Percentiles rank a stretch among this genome's conserved stretches.
Evolutionary conservation across 1,284 basidiomycete genomes (phyloP).

Genomic region (Sparassis latifolia): DNA sequence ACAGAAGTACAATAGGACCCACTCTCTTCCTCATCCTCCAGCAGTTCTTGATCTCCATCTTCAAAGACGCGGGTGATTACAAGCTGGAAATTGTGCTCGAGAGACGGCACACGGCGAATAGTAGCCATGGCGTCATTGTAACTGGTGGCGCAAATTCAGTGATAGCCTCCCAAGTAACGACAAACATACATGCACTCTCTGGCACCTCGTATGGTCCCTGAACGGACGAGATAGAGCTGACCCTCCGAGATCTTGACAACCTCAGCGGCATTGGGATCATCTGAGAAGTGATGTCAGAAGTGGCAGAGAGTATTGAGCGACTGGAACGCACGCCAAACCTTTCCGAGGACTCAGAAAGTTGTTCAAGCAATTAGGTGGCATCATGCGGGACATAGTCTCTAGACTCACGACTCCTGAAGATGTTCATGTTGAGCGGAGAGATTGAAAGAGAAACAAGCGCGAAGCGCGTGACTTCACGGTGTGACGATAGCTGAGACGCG

Average conservation of each 20-base stretch:
- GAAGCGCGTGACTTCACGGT: conserved; percentile 14
- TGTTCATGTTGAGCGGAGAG: conserved; percentile 47
- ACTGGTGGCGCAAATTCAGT: conserved; percentile 33
- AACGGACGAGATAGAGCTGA: conserved; percentile 86
- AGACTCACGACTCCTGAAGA: conserved; percentile 76
- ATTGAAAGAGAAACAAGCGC: conserved; percentile 4
- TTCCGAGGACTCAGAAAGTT: conserved; percentile 66
- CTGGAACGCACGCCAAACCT: conserved; percentile 85
- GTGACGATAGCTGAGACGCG: conserved; percentile 11
- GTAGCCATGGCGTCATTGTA: conserved; percentile 96
- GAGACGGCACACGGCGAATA: conserved; percentile 77
- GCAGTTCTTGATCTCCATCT: conserved; percentile 89
- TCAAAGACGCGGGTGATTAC: conserved; percentile 94
- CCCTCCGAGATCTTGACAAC: conserved; percentile 93
- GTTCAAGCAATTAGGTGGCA: no score
- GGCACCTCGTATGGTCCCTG: conserved; percentile 85
- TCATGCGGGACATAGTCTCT: no score
- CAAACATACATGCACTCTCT: conserved; percentile 92
- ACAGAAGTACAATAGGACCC: conserved; percentile 26
- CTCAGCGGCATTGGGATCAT: conserved; percentile 84
- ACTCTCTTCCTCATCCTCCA: conserved; percentile 97
- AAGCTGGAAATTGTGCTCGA: conserved; percentile 93
- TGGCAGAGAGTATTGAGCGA: neutral
- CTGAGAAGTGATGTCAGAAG: conserved; percentile 34
- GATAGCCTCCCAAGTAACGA: neutral